Evolutionary conservation across 176 grass and related monocot genomes (phyloP).

Genomic region (Carex littledalei): DNA sequence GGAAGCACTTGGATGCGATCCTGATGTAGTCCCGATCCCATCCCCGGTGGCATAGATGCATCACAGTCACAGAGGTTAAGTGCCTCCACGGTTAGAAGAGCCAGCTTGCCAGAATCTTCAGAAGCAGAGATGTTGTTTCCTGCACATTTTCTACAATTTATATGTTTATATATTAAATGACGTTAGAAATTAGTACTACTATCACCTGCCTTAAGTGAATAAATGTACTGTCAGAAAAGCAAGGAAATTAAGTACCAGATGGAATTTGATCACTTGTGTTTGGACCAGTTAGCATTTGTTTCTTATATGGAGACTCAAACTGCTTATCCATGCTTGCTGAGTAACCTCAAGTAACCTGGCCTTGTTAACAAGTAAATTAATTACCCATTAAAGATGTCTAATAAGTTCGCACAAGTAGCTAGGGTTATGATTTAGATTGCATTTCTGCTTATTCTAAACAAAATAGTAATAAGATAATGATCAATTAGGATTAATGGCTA

Average conservation of each 20-base stretch:
- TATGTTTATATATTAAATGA: neutral
- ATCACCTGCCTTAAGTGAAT: neutral
- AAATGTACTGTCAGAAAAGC: neutral
- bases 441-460: too few relatives aligned
- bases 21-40: constrained; percentile 17
- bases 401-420: neutral
- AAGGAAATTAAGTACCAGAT: neutral
- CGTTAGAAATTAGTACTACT: neutral
- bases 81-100: too few relatives aligned
- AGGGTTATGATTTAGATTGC: too few relatives aligned
- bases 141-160: neutral
- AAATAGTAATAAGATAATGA: too few relatives aligned
- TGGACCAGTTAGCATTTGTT: neutral
- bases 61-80: neutral
- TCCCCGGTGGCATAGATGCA: neutral
- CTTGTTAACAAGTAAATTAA: neutral
- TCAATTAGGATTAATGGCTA: too few relatives aligned
- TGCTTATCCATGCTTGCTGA: neutral
- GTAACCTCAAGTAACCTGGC: neutral
- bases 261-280: neutral
- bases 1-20: constrained; percentile 40
- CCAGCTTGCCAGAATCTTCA: neutral
- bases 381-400: neutral
- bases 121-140: neutral
- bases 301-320: neutral